These are phyloP conservation scores for Staphylotrichum longicolle DNA, from an alignment of 495 filamentous ascomycete genomes.

Conservation along the genomic window DNA sequence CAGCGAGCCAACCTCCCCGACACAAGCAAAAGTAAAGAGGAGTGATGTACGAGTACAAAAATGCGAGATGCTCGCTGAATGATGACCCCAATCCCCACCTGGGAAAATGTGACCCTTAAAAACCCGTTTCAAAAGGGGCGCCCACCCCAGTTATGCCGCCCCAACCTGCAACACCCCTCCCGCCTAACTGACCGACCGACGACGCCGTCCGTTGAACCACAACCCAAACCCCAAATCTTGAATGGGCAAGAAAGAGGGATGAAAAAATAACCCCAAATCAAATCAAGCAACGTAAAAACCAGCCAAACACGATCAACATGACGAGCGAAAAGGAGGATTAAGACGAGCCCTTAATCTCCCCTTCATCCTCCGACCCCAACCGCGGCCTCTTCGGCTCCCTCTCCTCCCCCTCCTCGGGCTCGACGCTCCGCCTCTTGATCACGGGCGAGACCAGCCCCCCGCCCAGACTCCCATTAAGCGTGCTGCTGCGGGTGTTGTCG, in stretches of 20 bases:
- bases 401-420: slow-evolving; percentile 30
- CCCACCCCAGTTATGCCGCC: background rate
- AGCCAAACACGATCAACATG: too few relatives aligned
- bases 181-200: background rate
- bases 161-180: background rate
- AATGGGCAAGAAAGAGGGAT: too few relatives aligned
- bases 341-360: slow-evolving; percentile 25
- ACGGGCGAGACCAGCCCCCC: slow-evolving; percentile 30
- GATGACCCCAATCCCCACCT: background rate
- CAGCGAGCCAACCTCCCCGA: background rate
- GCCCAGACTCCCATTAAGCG: slow-evolving; percentile 18
- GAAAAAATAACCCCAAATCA: too few relatives aligned
- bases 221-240: background rate
- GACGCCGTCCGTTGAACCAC: slow-evolving; percentile 6
- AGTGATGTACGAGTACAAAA: slow-evolving; percentile 1
- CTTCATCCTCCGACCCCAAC: slow-evolving; percentile 28
- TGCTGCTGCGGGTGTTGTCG: slow-evolving; percentile 23
- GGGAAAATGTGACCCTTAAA: too few relatives aligned
- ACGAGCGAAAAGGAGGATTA: background rate
- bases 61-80: background rate
- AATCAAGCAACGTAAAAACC: too few relatives aligned
- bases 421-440: slow-evolving; percentile 33
- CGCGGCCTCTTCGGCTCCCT: slow-evolving; percentile 22
- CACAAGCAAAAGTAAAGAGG: background rate
- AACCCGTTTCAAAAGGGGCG: too few relatives aligned